Evolutionary conservation across 1,139 yeast genomes (phyloP).

Genomic region (Lodderomyces parapsilosis): DNA sequence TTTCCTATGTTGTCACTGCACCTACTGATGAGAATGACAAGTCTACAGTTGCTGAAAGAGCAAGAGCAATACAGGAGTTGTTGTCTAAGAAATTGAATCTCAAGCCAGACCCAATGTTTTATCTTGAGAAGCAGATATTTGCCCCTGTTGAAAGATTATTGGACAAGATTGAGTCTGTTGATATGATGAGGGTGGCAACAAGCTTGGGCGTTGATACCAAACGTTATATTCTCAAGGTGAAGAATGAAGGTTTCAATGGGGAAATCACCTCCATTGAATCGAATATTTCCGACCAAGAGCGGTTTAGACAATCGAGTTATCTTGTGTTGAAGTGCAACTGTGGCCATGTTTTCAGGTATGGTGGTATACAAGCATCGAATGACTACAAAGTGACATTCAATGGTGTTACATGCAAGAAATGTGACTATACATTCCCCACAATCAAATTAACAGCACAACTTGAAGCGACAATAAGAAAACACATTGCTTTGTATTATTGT

Average conservation of each 20-base stretch:
- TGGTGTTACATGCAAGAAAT: slow-evolving; percentile 71
- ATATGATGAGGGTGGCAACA: slow-evolving; percentile 72
- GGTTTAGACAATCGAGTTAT: slow-evolving; percentile 66
- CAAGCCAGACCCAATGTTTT: slow-evolving; percentile 73
- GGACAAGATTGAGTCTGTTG: slow-evolving; percentile 85
- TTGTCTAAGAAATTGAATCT: slow-evolving; percentile 49
- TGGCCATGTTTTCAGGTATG: slow-evolving; percentile 59
- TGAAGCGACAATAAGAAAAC: slow-evolving; percentile 66
- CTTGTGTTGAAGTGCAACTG: slow-evolving; percentile 66
- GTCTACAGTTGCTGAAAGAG: slow-evolving; percentile 65
- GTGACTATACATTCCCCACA: slow-evolving; percentile 51
- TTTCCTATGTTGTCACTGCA: slow-evolving; percentile 76
- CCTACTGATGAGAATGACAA: slow-evolving; percentile 35
- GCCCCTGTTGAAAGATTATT: slow-evolving; percentile 90
- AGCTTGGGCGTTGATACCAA: slow-evolving; percentile 76
- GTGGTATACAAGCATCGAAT: slow-evolving; percentile 67
- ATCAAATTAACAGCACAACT: slow-evolving; percentile 67
- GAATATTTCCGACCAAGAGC: slow-evolving; percentile 74
- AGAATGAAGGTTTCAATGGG: slow-evolving; percentile 38
- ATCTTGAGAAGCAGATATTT: slow-evolving; percentile 83
- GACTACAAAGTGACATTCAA: slow-evolving; percentile 59
- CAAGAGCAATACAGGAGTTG: slow-evolving; percentile 75
- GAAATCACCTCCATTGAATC: slow-evolving; percentile 77
- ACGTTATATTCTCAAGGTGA: slow-evolving; percentile 54
- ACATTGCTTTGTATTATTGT: slow-evolving; percentile 74